A percentile compares a stretch with the other conserved stretches of the same genome.
Evolutionary conservation across 805 yeast genomes (phyloP).

Genomic region (Cephaloascus fragrans): DNA sequence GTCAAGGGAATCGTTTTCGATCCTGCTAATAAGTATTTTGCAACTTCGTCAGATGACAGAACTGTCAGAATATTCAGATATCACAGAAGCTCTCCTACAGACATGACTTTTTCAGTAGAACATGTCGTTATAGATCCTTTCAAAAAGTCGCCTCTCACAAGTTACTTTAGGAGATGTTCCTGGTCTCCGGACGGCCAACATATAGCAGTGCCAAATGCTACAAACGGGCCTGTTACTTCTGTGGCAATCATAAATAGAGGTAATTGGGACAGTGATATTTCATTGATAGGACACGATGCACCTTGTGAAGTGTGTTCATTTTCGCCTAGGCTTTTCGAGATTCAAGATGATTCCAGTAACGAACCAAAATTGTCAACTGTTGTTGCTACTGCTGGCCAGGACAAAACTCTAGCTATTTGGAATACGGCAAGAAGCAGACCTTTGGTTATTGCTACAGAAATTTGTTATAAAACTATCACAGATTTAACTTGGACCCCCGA

Average conservation of each 20-base stretch:
- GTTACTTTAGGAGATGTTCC: slow-evolving; percentile 78
- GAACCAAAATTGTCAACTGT: slow-evolving; percentile 47
- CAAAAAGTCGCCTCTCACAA: slow-evolving; percentile 79
- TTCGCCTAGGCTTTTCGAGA: slow-evolving; percentile 57
- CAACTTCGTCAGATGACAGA: slow-evolving; percentile 94
- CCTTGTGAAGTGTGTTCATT: slow-evolving; percentile 78
- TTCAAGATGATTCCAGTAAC: slow-evolving; percentile 9
- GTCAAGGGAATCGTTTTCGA: slow-evolving; percentile 96
- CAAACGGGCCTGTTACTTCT: slow-evolving; percentile 72
- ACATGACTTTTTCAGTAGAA: slow-evolving; percentile 79
- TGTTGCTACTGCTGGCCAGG: slow-evolving; percentile 95
- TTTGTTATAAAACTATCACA: slow-evolving; percentile 69
- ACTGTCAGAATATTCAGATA: slow-evolving; percentile 83
- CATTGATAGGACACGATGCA: slow-evolving; percentile 74
- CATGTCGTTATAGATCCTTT: slow-evolving; percentile 79
- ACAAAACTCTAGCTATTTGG: slow-evolving; percentile 83
- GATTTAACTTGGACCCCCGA: slow-evolving; percentile 85
- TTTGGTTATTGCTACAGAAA: slow-evolving; percentile 66
- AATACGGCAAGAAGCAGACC: slow-evolving; percentile 71
- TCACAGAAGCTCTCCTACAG: slow-evolving; percentile 57
- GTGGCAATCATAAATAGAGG: slow-evolving; percentile 70
- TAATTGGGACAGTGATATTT: slow-evolving; percentile 66
- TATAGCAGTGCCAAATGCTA: slow-evolving; percentile 78
- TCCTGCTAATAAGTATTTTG: slow-evolving; percentile 96
- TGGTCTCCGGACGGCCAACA: slow-evolving; percentile 91